Percentiles rank a stretch among this genome's conserved stretches.
Evolutionary conservation across 495 filamentous ascomycete genomes (phyloP).

Genomic region (Daldinia concentrica): DNA sequence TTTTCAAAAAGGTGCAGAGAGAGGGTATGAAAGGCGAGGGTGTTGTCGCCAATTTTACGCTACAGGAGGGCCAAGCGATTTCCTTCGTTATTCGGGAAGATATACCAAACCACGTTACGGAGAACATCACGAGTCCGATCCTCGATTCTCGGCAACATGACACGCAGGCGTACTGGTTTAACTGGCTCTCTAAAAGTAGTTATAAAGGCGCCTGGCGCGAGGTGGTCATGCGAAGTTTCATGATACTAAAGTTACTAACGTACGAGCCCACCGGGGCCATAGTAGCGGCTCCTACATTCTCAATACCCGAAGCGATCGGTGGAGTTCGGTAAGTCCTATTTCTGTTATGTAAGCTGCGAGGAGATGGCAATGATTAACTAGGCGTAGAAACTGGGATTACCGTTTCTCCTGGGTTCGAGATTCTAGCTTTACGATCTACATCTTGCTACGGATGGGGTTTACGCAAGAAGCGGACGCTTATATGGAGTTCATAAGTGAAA

Average conservation of each 20-base stretch:
- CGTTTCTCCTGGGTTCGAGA: constrained; percentile 79
- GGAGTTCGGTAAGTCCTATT: constrained; percentile 57
- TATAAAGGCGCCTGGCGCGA: constrained; percentile 78
- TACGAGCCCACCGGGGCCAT: constrained; percentile 66
- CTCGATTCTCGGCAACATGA: constrained; percentile 69
- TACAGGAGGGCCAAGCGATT: constrained; percentile 71
- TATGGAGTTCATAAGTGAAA: constrained; percentile 76
- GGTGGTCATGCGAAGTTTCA: constrained; percentile 70
- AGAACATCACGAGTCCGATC: constrained; percentile 60
- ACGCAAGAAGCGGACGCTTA: constrained; percentile 77
- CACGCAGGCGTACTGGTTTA: constrained; percentile 72
- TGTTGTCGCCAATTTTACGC: constrained; percentile 63
- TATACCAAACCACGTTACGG: constrained; percentile 59
- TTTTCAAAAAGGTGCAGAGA: constrained; percentile 61
- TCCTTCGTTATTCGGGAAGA: constrained; percentile 72
- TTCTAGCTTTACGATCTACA: constrained; percentile 78
- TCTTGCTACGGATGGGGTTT: constrained; percentile 77
- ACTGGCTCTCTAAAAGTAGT: constrained; percentile 73
- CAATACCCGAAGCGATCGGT: constrained; percentile 76
- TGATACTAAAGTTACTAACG: constrained; percentile 77
- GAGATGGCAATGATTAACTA: constrained; percentile 12
- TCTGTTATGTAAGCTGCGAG: not conserved
- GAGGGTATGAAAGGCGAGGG: constrained; percentile 66
- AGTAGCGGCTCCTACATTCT: constrained; percentile 64
- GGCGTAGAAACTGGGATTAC: constrained; percentile 77